Conservation (phyloP, 2,329 filamentous ascomycete genomes). For the Beauveria bassiana region DNA sequence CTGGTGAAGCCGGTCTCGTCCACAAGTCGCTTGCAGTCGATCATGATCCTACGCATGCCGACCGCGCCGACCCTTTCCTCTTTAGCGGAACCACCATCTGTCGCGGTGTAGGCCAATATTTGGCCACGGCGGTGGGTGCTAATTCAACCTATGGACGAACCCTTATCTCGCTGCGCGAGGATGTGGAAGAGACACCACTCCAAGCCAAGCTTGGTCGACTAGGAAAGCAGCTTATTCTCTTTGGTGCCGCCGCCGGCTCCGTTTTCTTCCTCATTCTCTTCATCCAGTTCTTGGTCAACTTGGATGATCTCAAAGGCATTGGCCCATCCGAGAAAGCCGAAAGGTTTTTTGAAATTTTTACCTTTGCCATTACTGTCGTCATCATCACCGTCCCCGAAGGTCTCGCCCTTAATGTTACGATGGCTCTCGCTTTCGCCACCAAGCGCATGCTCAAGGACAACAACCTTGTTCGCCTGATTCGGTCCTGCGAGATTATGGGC, state of each 20-base stretch:
- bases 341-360: conserved; percentile 50
- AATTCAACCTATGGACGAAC: conserved; percentile 71
- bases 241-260: conserved; percentile 32
- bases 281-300: conserved; percentile 29
- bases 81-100: conserved; percentile 71
- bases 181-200: conserved; percentile 68
- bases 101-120: conserved; percentile 66
- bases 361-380: conserved; percentile 50
- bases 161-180: conserved; percentile 69
- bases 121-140: conserved; percentile 67
- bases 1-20: conserved; percentile 55
- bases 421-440: conserved; percentile 55
- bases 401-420: conserved; percentile 51
- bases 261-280: conserved; percentile 35
- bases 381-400: conserved; percentile 55
- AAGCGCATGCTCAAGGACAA: conserved; percentile 57
- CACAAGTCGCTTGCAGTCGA: conserved; percentile 56
- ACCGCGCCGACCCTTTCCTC: conserved; percentile 64
- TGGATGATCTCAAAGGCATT: conserved; percentile 26
- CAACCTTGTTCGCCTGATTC: conserved; percentile 51
- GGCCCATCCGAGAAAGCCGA: conserved; percentile 44
- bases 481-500: conserved; percentile 57
- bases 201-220: conserved; percentile 71
- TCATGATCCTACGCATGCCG: conserved; percentile 47
- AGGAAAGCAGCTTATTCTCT: conserved; percentile 61